Evolutionary conservation across 73 alveolate genomes (phyloP).

Genomic region (Stentor roeselii): DNA sequence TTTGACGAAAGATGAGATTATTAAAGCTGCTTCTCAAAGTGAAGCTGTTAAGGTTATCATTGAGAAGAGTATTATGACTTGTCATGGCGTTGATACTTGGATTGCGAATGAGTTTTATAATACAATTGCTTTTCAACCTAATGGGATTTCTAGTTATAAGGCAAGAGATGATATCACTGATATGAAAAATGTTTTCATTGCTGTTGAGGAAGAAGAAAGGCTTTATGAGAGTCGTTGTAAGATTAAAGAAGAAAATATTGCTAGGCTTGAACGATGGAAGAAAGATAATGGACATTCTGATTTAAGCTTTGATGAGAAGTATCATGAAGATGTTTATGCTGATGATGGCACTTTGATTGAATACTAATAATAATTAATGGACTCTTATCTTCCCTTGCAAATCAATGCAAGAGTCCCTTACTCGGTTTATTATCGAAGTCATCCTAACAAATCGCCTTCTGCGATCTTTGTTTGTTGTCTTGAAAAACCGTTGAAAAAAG

Average conservation of each 20-base stretch:
- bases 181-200: conserved; percentile 39
- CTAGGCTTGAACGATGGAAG: conserved; percentile 29
- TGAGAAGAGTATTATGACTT: conserved; percentile 54
- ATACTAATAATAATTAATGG: conserved; percentile 24
- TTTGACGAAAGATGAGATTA: conserved; percentile 54
- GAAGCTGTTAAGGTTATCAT: conserved; percentile 42
- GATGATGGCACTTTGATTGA: background rate
- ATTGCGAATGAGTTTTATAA: conserved; percentile 70
- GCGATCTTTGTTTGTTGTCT: background rate
- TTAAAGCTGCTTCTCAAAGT: conserved; percentile 55
- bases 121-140: conserved; percentile 47
- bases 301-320: background rate
- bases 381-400: background rate
- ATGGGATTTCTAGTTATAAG: conserved; percentile 46
- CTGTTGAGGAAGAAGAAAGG: conserved; percentile 53
- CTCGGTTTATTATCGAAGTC: background rate
- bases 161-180: conserved; percentile 57
- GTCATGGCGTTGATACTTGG: conserved; percentile 59
- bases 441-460: background rate
- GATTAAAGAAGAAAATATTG: conserved; percentile 29
- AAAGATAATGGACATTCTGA: background rate
- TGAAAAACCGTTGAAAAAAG: conserved; percentile 8
- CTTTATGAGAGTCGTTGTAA: conserved; percentile 23
- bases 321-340: background rate
- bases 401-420: background rate